phyloP scores from a whole-genome alignment of 2,329 filamentous ascomycete genomes.

The Tolypocladium guangdongense region DNA sequence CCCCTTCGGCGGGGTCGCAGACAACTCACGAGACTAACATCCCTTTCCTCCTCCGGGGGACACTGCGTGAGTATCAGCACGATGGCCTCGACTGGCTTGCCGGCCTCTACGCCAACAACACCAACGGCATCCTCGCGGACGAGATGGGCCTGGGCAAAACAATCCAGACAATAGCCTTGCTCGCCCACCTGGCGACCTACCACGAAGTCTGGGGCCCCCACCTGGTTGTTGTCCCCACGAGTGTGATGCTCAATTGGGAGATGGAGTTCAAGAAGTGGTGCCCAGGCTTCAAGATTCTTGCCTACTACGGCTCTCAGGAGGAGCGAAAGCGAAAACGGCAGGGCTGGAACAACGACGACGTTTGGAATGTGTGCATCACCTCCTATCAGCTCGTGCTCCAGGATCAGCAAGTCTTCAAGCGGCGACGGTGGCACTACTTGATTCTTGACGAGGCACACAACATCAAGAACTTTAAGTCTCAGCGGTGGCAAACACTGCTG shows the following conservation, averaged over 20 bases:
- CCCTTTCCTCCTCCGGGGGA: conserved; percentile 76
- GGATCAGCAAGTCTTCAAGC: conserved; percentile 87
- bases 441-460: conserved; percentile 98
- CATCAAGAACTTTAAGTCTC: conserved; percentile 98
- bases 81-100: conserved; percentile 96
- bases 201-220: conserved; percentile 94
- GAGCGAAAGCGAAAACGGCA: conserved; percentile 84
- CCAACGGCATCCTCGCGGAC: conserved; percentile 92
- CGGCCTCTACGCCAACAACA: conserved; percentile 80
- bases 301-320: conserved; percentile 90
- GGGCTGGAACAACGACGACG: conserved; percentile 86
- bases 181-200: conserved; percentile 84
- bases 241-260: conserved; percentile 98
- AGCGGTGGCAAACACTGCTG: conserved; percentile 89
- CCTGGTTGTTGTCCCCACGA: conserved; percentile 90
- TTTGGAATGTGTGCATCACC: conserved; percentile 96
- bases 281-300: conserved; percentile 93
- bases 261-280: conserved; percentile 99
- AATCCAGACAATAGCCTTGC: conserved; percentile 89
- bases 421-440: conserved; percentile 93
- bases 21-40: conserved; percentile 54
- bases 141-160: conserved; percentile 99
- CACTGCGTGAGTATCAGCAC: conserved; percentile 89
- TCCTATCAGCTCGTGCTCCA: conserved; percentile 94
- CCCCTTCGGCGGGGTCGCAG: conserved; percentile 18